Evolutionary conservation across 148 eudicot genomes (phyloP), one percentile per base, ranked within the genome.

Genomic region (Polygonum aviculare): DNA sequence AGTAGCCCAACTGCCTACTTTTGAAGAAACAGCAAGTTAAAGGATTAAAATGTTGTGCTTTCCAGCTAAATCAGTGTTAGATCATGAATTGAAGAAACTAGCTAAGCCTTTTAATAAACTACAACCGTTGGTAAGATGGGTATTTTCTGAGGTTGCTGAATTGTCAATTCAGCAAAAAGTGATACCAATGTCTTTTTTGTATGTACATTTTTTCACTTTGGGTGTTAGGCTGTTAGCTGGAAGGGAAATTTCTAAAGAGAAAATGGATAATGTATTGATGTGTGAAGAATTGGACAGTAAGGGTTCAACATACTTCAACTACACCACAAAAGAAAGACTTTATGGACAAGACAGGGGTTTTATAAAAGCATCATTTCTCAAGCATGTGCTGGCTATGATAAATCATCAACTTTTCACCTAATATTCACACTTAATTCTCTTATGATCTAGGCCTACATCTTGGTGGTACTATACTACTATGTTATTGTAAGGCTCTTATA

Each of bases 231-330:
- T 73, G 18, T 41, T 73, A 73, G 57, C 55, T 22, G 52, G 49
- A 16, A 72, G 8, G 19, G 35, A 26, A 45, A 5, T 74, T 51
- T 51, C 2, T 73, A 41, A 21, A 21, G 49, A 77, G 75, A 41
- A 78, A 55, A 73, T 80, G 79, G 62, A 87, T 52, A 7, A 44
- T 87, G 91, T 84, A 48, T 80, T 69, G 9, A 26, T 50, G 55
- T 63, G 40, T 26, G 31, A 26, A 83, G 76, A 75, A 78, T 79
- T 83, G 67, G 79, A 85, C 51, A 85, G 79, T 75, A 80, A 86
- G 81, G 80, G 77, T 77, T 83, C 85, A n/a, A n/a, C n/a, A n/a
- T n/a, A n/a, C n/a, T n/a, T n/a, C n/a, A 88, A 85, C 93, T 79
- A 83, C 80, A 84, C 63, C 63, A 57, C 41, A 14, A 65, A 65